phyloP scores from a whole-genome alignment of 371 early-diverging fungal species.

The Smittium culicis region DNA sequence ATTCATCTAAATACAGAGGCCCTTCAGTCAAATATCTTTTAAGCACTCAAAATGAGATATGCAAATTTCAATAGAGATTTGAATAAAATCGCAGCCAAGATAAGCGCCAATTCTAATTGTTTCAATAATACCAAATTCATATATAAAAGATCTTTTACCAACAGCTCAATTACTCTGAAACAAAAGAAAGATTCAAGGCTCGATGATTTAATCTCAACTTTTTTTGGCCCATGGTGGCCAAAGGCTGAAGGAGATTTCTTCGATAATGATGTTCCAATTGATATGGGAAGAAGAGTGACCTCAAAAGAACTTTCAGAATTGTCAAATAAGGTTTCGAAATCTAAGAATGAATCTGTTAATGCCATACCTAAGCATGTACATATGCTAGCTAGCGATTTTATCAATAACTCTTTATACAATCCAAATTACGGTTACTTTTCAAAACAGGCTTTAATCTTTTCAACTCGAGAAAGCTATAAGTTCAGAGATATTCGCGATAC shows the following conservation, averaged over 20 bases:
- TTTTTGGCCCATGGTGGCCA: slow-evolving; percentile 12
- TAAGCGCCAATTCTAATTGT: no score
- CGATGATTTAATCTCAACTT: slow-evolving; percentile 6
- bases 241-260: slow-evolving; percentile 7
- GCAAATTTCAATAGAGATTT: no score
- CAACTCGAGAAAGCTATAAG: slow-evolving; percentile 43
- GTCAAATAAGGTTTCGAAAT: background rate
- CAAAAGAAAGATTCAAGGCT: slow-evolving; percentile 2
- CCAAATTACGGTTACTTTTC: slow-evolving; percentile 93
- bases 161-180: no score
- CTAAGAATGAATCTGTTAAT: background rate
- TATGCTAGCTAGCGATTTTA: slow-evolving; percentile 79
- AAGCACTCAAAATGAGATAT: no score
- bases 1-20: no score
- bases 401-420: slow-evolving; percentile 90
- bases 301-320: slow-evolving; percentile 1
- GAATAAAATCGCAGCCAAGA: no score
- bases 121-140: no score
- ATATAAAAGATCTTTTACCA: no score
- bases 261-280: background rate
- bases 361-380: slow-evolving; percentile 38
- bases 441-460: slow-evolving; percentile 80
- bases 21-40: no score
- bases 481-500: slow-evolving; percentile 62
- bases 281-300: slow-evolving; percentile 3